A percentile compares a stretch with the other conserved stretches of the same genome.
Conservation (phyloP, 768 basidiomycete species). For the Kwoniella dejecticola region DNA sequence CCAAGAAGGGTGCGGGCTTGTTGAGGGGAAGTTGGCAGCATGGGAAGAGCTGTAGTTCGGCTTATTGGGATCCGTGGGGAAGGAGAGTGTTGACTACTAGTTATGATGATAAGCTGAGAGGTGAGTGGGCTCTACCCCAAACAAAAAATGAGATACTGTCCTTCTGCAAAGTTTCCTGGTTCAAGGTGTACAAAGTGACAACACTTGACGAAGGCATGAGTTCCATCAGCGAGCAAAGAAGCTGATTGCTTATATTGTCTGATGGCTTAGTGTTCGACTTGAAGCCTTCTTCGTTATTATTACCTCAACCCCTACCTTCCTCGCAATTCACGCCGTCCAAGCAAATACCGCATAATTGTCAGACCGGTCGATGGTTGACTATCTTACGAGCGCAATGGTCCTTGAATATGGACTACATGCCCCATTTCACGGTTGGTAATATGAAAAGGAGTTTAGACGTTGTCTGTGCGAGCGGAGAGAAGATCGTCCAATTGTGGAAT, state of each 20-base stretch:
- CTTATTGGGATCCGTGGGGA: conserved; percentile 59
- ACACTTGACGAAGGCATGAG: not conserved
- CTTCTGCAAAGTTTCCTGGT: no score
- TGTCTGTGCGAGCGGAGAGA: conserved; percentile 50
- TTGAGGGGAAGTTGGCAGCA: conserved; percentile 45
- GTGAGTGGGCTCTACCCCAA: conserved; percentile 38
- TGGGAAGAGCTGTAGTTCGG: conserved; percentile 53
- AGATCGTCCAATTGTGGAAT: conserved; percentile 42
- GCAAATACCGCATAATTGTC: conserved; percentile 55
- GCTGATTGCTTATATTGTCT: no score
- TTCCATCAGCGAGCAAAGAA: no score
- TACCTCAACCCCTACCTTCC: conserved; percentile 27
- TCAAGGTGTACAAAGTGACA: no score
- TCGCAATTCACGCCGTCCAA: conserved; percentile 36
- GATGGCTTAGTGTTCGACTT: conserved; percentile 52
- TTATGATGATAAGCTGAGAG: conserved; percentile 57
- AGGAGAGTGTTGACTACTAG: conserved; percentile 55
- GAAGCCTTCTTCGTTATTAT: conserved; percentile 33
- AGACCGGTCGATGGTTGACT: conserved; percentile 58
- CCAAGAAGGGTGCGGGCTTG: conserved; percentile 36
- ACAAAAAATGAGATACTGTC: no score
- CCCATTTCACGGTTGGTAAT: conserved; percentile 56
- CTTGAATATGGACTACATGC: conserved; percentile 49
- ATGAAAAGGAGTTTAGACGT: conserved; percentile 57
- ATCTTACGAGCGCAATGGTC: conserved; percentile 59